Evolutionary conservation across 371 early-diverging fungal species (phyloP), one percentile per base, ranked within the genome.

Genomic region (Mucor piriformis): DNA sequence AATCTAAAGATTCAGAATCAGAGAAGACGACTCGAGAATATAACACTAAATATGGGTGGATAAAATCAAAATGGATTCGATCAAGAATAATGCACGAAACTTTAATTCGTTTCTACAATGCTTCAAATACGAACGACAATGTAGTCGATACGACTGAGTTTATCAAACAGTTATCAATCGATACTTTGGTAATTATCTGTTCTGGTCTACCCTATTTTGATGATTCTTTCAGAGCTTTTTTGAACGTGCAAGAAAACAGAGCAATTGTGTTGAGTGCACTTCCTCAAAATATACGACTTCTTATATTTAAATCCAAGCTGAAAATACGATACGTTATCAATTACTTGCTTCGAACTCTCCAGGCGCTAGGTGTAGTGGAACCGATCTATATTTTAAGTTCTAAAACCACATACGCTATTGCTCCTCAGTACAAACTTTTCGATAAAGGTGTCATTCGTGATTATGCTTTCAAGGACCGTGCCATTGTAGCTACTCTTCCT

Each of bases 11-110:
- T 18, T 18, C 6, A 49, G 27, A 32, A 49, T 15, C 49, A 6
- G 23, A 48, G 15, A 6, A 27, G 6, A 48, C 5, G 2, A 3
- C n/a, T 24, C 6, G 40, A 50, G 50, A 24, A 24, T 21, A 12
- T 12, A 23, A 57, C 66, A 3, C 7, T 35, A 46, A 59, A 18
- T 46, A 58, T 55, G 67, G 67, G 0, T 67, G 43, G 37, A 24
- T 55, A n/a, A 23, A 42, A 3, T 67, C 67, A 0, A 58, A 54
- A 38, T 63, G 58, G 59, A 8, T 34, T 6, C 44, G 63, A 34
- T 54, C 59, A 3, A 50, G 34, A 24, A 32, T n/a, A n/a, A 5
- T 67, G 18, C 67, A 67, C 25, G 40, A 50, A 7, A 3, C 29
- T 4, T 34, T 66, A 33, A 33, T 57, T 15, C 15, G 24, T 10